Base-by-base conservation (phyloP, 306 rosid species). In the Crotalaria pallida region DNA sequence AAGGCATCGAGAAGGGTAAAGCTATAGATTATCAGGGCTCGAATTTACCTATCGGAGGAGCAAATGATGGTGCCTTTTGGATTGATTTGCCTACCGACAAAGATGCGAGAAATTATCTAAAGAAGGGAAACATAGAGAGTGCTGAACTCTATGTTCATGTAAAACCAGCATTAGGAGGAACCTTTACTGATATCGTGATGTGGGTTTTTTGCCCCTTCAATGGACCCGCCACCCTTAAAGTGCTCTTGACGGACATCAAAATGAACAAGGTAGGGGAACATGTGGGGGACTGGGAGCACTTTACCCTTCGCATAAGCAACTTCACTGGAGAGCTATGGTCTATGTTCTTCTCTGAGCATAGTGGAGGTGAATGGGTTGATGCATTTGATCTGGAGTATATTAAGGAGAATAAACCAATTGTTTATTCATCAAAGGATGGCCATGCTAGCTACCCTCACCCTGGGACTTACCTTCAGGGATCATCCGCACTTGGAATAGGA, bases 261-360 rank as follows among this genome's bases (percentile, higher is more conserved):
- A 53, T 94, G 89, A 87, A 27, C 33, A 94, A 84, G 84, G 77
- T 94, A 43, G 98, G 97, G 5, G 77, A 94, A 76, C 98, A 94
- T 51, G 94, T 94, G 7, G 88, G 97, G 56, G 98, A 94, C 10
- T 94, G 98, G 98, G 98, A 94, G 79, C 98, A 94, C 80, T 87
- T 85, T 89, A 90, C 98, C 13, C 97, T 94, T 47, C 89, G 98
- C 1, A 52, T 94, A 70, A 87, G 88, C 95, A 94, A 90, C 82
- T 88, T 88, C 81, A 83, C 79, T 0, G 98, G 98, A 69, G 97
- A 94, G 67, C 92, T 94, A 26, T 87, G 91, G 92, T 83, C 89
- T 40, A 82, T 80, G 43, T 94, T 79, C 81, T 94, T 85, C 89
- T 94, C 97, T 23, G 81, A 94, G 69, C 98, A 94, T 75, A 88